Conservation (phyloP, 2,329 filamentous ascomycete species). For the Teratosphaeria viscida region DNA sequence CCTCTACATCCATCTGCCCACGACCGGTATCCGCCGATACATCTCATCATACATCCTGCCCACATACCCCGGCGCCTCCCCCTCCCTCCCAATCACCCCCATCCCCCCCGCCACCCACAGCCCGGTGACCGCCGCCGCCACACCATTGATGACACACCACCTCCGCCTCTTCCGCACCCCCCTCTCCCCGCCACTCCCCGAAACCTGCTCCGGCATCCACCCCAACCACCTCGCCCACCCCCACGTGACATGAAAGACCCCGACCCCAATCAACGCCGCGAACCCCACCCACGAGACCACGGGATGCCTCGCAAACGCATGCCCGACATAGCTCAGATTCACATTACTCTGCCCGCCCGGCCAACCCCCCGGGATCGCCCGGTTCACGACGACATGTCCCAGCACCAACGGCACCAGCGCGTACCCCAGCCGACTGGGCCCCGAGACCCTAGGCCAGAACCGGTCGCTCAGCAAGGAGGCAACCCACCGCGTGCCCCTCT, state of each 20-base stretch:
- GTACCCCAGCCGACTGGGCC: conserved; percentile 65
- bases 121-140: conserved; percentile 46
- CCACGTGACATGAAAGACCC: conserved; percentile 71
- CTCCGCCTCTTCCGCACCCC: conserved; percentile 49
- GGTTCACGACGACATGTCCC: conserved; percentile 66
- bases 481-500: conserved; percentile 13
- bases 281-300: conserved; percentile 60
- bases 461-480: conserved; percentile 16
- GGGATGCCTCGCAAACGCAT: conserved; percentile 69
- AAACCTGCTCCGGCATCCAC: conserved; percentile 47
- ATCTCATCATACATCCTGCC: conserved; percentile 69
- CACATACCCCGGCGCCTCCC: conserved; percentile 64
- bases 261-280: conserved; percentile 53
- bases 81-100: conserved; percentile 64
- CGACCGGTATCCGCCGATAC: conserved; percentile 49
- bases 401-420: conserved; percentile 53
- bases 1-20: conserved; percentile 36
- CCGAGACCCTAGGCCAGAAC: conserved; percentile 61
- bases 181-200: conserved; percentile 36
- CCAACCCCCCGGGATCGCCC: conserved; percentile 60
- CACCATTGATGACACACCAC: conserved; percentile 62
- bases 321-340: conserved; percentile 70
- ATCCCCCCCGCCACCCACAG: conserved; percentile 78
- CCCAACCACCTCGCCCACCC: conserved; percentile 76
- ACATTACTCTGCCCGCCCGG: conserved; percentile 83